Conservation (phyloP, 2,329 filamentous ascomycete species). For the Trichoderma sp. region DNA sequence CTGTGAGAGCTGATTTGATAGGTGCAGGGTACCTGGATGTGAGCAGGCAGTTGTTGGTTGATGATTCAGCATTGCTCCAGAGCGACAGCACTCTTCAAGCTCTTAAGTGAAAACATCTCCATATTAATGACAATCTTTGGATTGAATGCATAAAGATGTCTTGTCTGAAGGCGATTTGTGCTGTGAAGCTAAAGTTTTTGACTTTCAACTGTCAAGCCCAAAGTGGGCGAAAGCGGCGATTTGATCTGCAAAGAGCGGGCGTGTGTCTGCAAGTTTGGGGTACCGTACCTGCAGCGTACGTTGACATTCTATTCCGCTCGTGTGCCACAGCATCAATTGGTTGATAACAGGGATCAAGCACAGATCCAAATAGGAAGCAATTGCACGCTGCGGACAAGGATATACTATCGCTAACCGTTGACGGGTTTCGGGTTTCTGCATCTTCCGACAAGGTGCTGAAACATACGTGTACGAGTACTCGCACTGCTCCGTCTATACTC, state of each 20-base stretch:
- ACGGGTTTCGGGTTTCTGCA: neutral
- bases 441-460: neutral
- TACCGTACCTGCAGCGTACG: neutral
- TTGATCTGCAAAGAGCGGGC: neutral
- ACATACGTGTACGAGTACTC: neutral
- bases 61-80: neutral
- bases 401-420: neutral
- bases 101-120: neutral
- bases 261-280: neutral
- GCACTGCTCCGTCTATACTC: neutral
- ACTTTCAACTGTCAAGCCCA: neutral
- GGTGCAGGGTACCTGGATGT: neutral
- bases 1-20: neutral
- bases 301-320: neutral
- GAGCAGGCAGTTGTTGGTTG: neutral
- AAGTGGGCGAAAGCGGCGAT: neutral
- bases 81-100: neutral
- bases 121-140: neutral
- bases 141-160: neutral
- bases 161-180: neutral
- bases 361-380: neutral
- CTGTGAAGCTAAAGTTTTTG: neutral
- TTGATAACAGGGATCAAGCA: neutral
- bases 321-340: neutral
- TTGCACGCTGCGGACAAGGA: neutral